These are phyloP conservation scores for Tolypocladium album DNA, from an alignment of 2,329 filamentous ascomycete species.

Conservation along the genomic window DNA sequence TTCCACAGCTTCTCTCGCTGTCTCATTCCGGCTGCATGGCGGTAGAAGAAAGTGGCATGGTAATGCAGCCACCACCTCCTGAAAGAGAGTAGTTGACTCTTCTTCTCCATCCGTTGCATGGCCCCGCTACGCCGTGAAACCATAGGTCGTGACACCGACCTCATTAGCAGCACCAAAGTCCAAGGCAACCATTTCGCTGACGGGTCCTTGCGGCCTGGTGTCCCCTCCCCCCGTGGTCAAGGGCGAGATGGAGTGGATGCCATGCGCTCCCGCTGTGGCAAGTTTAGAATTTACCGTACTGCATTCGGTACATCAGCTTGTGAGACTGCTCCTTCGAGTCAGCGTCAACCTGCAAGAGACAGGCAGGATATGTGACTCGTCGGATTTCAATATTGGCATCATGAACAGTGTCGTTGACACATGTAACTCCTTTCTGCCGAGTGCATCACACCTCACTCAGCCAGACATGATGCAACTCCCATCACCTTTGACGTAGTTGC, in stretches of 20 bases:
- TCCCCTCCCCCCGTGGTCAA: not conserved
- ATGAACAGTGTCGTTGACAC: no score
- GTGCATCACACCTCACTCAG: not conserved
- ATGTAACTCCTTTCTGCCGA: not conserved
- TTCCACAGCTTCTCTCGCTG: not conserved
- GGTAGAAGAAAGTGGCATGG: not conserved
- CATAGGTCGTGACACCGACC: not conserved
- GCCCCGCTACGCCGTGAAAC: not conserved
- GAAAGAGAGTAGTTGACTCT: no score
- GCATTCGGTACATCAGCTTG: not conserved
- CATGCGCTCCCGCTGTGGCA: not conserved
- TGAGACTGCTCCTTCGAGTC: not conserved
- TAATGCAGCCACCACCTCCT: not conserved
- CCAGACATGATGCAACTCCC: not conserved
- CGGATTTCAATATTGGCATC: not conserved
- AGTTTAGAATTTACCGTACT: not conserved
- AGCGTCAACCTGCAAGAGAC: not conserved
- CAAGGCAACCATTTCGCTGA: not conserved
- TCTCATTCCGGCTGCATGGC: not conserved
- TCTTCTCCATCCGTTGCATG: not conserved
- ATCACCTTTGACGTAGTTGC: conserved; percentile 55
- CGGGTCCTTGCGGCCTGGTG: no score
- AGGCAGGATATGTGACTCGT: not conserved
- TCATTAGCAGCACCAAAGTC: not conserved
- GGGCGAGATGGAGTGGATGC: not conserved